Evolutionary conservation across 2,329 filamentous ascomycete species (phyloP).

Genomic region (Ceratocystis albifundus): DNA sequence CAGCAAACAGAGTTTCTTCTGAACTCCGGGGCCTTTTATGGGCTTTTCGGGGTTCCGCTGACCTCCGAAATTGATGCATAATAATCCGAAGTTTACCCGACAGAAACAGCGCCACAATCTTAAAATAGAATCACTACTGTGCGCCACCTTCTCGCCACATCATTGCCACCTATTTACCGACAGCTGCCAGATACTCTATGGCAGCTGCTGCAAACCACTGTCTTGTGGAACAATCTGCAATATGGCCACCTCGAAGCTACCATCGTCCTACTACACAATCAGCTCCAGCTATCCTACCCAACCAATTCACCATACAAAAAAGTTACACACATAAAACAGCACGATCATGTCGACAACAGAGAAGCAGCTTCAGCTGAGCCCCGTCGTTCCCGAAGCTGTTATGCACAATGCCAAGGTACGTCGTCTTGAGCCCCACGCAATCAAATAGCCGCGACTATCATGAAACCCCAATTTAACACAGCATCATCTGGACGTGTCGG

Average conservation of each 20-base stretch:
- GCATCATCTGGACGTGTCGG: neutral
- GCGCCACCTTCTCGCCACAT: neutral
- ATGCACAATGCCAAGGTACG: constrained; percentile 68
- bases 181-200: neutral
- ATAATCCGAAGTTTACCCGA: neutral
- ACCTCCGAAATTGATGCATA: constrained; percentile 6
- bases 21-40: neutral
- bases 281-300: neutral
- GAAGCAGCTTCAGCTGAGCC: constrained; percentile 60
- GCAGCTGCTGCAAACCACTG: neutral
- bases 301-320: neutral
- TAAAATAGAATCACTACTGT: neutral
- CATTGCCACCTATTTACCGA: too few relatives aligned
- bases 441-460: constrained; percentile 24
- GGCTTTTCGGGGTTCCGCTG: neutral
- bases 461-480: neutral
- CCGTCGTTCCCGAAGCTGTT: constrained; percentile 67
- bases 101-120: neutral
- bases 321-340: neutral
- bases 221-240: neutral
- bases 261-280: neutral
- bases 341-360: constrained; percentile 41
- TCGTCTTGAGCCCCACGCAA: constrained; percentile 21
- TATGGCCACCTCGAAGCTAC: constrained; percentile 19
- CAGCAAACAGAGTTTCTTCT: constrained; percentile 3